Evolutionary conservation across 139 green algal genomes (phyloP), one percentile per base, ranked within the genome.

Genomic region (Nannochloris sp.): DNA sequence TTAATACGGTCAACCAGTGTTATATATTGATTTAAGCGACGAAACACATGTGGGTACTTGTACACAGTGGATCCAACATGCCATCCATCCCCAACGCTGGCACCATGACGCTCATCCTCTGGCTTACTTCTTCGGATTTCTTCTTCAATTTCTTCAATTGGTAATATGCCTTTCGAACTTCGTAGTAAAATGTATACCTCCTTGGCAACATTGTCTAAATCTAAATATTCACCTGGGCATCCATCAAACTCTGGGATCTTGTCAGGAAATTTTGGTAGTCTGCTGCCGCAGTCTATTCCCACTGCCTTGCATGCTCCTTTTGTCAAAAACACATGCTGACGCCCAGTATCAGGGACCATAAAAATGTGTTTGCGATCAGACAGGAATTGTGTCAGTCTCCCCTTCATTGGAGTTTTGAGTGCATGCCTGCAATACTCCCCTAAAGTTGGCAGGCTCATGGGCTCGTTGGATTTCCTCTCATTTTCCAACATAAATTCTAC

Each of bases 41-140:
- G 46, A 53, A 53, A 53, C 16, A 53, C 46, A 21, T 53, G 46
- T 53, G 46, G 46, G n/a, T 53, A 53, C 16, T 53, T 53, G 46
- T 53, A 53, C 16, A 53, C 18, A 25, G n/a, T 19, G 16, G 46
- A 53, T 53, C 46, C 46, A 19, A 53, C 16, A 53, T 53, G 46
- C 46, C 46, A 53, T 21, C 15, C n/a, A 19, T 53, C 46, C n/a
- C 16, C 46, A 53, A 21, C 16, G 4, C 6, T 21, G 2, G 46
- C 46, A 53, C 46, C 46, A 53, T 19, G 16, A 53, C 46, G 16
- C 11, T 25, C n/a, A 9, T 53, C 18, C n/a, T 53, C 46, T 25
- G 46, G 46, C n/a, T 19, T 21, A 19, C 6, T 12, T 25, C n/a
- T 53, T 21, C n/a, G 16, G 2, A 53, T 25, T 53, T 53, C n/a